Conservation (phyloP, 1,139 yeast genomes). For the Wickerhamiella infanticola region DNA sequence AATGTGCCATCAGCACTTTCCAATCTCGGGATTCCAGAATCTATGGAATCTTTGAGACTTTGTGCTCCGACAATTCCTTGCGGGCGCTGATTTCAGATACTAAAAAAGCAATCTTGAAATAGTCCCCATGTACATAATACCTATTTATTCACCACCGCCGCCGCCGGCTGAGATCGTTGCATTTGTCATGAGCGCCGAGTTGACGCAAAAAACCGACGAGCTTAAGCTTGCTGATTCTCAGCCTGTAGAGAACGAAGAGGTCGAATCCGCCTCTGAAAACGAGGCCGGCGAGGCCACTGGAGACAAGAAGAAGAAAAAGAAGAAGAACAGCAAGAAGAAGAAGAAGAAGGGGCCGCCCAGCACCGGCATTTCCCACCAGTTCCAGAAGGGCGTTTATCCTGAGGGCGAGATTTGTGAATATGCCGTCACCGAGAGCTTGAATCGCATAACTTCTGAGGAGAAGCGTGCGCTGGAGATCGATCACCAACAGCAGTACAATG, state of each 20-base stretch:
- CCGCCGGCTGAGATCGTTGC: not conserved
- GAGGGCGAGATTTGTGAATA: slow-evolving; percentile 47
- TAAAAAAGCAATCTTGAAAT: no score
- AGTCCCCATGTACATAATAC: no score
- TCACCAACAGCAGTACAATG: slow-evolving; percentile 55
- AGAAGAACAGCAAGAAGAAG: slow-evolving; percentile 35
- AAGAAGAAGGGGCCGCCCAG: slow-evolving; percentile 35
- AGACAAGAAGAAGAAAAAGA: slow-evolving; percentile 28
- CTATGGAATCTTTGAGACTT: not conserved
- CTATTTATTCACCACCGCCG: no score
- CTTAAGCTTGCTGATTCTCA: not conserved
- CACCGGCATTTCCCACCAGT: slow-evolving; percentile 40
- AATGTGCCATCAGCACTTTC: not conserved
- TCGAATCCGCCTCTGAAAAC: not conserved
- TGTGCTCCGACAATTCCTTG: not conserved
- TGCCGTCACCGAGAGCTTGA: slow-evolving; percentile 45
- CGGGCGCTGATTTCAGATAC: not conserved
- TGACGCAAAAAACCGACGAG: not conserved
- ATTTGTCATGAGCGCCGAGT: not conserved
- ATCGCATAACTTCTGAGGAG: slow-evolving; percentile 77
- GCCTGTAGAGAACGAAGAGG: not conserved
- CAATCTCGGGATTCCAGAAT: not conserved
- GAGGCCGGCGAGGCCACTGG: not conserved
- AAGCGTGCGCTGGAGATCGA: slow-evolving; percentile 64
- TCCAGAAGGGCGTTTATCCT: slow-evolving; percentile 64